Conservation (phyloP, 495 filamentous ascomycete species). For the Aspergillus haitiensis region DNA sequence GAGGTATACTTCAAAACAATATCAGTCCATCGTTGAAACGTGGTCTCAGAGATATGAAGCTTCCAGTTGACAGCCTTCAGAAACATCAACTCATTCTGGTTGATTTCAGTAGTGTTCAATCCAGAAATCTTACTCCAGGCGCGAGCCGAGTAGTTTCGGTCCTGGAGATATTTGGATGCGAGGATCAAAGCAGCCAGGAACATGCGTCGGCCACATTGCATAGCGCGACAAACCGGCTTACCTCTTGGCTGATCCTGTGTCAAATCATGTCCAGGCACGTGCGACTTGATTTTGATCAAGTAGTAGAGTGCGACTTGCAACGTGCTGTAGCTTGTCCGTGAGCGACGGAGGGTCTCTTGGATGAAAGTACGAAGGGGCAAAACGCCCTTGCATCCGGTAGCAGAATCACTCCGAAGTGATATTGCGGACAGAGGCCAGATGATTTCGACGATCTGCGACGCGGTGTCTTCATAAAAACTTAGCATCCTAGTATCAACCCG, state of each 20-base stretch:
- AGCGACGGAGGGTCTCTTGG: slow-evolving; percentile 92
- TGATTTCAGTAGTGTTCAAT: slow-evolving; percentile 85
- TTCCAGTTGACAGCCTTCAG: slow-evolving; percentile 88
- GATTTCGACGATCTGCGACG: slow-evolving; percentile 93
- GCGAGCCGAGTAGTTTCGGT: slow-evolving; percentile 93
- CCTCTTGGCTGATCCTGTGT: slow-evolving; percentile 85
- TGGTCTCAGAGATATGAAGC: slow-evolving; percentile 83
- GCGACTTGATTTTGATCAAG: slow-evolving; percentile 86
- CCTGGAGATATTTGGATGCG: slow-evolving; percentile 95
- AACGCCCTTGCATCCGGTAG: slow-evolving; percentile 61
- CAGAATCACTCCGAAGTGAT: slow-evolving; percentile 47
- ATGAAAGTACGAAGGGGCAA: slow-evolving; percentile 93
- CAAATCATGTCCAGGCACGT: slow-evolving; percentile 79
- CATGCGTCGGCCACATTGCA: slow-evolving; percentile 97
- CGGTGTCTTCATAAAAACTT: slow-evolving; percentile 69
- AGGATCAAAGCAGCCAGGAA: slow-evolving; percentile 91
- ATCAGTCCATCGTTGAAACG: slow-evolving; percentile 90
- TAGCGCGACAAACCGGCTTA: slow-evolving; percentile 68
- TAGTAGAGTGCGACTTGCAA: slow-evolving; percentile 97
- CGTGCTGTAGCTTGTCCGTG: slow-evolving; percentile 94
- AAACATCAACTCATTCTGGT: slow-evolving; percentile 94
- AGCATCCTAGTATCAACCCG: slow-evolving; percentile 11
- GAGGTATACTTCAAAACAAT: slow-evolving; percentile 85
- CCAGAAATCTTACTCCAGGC: slow-evolving; percentile 99
- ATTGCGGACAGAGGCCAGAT: slow-evolving; percentile 80